Base-by-base conservation (phyloP, 2,329 filamentous ascomycete species). In the Colletotrichum higginsianum region DNA sequence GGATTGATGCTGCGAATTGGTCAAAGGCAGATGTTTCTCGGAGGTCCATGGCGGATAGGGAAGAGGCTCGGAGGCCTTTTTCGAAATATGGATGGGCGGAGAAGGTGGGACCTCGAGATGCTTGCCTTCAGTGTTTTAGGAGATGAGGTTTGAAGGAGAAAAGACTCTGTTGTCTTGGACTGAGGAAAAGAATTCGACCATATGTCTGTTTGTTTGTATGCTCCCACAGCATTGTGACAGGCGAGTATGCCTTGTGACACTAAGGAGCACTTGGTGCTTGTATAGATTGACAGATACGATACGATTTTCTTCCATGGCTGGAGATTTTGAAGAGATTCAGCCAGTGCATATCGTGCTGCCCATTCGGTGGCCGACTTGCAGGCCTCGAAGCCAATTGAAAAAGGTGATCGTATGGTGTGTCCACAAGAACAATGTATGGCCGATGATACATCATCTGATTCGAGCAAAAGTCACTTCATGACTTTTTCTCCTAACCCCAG, bases 1-100 rank as follows among this genome's bases (percentile, higher is more conserved):
- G n/a, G 15, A 56, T 15, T 5, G 5, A 26, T 3, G 11, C 11
- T 4, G 12, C 42, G 11, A 57, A 30, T 3, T 56, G 18, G 12
- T 35, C 42, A 49, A 50, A 2, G 12, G 23, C 11, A 11, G 63
- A 61, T 8, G 61, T 56, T 26, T 56, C 67, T 16, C 56, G 67
- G 49, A 55, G 8, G 8, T 70, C 56, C 67, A 61, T 70, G 56
- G 3, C n/a, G 44, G 16, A 21, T 15, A 15, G 12, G 18, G 16
- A 49, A 18, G 35, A 49, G 11, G 6, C n/a, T 16, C 23, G 30
- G 9, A 2, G 5, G n/a, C 5, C 13, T 4, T 13, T 38, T 26
- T 9, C 8, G 30, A 11, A 23, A 7, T 61, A 21, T 40, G 7
- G 5, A 50, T 42, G 30, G 30, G 8, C n/a, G 13, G 18, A 21